A percentile compares a stretch with the other conserved stretches of the same genome.
Evolutionary conservation across 306 rosid genomes (phyloP).

Genomic region (Morella rubra): DNA sequence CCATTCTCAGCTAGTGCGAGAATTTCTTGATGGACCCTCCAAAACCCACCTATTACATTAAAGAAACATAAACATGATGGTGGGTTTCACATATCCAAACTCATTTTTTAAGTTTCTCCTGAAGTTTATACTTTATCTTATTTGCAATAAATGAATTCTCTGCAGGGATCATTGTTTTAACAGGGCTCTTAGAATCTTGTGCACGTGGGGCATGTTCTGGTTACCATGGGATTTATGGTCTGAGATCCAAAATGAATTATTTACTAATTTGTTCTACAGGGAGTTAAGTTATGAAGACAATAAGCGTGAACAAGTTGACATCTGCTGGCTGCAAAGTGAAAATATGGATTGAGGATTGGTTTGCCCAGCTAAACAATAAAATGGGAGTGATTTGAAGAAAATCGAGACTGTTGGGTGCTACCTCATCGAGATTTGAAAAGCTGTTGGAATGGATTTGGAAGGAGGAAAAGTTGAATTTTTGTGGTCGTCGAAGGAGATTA

Average conservation of each 20-base stretch:
- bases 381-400: conserved; percentile 86
- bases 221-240: neutral
- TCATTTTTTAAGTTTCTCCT: no score
- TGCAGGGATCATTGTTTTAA: no score
- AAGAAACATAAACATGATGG: no score
- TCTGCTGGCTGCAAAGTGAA: conserved; percentile 76
- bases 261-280: conserved; percentile 37
- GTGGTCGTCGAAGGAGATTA: conserved; percentile 83
- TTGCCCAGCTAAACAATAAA: conserved; percentile 80
- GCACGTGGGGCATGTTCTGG: no score
- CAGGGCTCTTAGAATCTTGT: no score
- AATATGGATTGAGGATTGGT: conserved; percentile 95
- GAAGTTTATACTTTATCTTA: no score
- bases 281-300: conserved; percentile 77
- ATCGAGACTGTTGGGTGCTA: conserved; percentile 65
- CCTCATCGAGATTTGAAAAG: conserved; percentile 83
- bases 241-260: neutral
- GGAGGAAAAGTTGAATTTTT: conserved; percentile 89
- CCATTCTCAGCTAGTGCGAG: no score
- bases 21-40: no score
- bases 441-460: conserved; percentile 69
- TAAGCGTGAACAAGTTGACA: conserved; percentile 78
- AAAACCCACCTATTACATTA: no score
- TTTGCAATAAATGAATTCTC: no score
- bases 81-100: no score